These are phyloP conservation scores for Scutellaria minor DNA, from an alignment of 257 asterid species.

Conservation along the genomic window DNA sequence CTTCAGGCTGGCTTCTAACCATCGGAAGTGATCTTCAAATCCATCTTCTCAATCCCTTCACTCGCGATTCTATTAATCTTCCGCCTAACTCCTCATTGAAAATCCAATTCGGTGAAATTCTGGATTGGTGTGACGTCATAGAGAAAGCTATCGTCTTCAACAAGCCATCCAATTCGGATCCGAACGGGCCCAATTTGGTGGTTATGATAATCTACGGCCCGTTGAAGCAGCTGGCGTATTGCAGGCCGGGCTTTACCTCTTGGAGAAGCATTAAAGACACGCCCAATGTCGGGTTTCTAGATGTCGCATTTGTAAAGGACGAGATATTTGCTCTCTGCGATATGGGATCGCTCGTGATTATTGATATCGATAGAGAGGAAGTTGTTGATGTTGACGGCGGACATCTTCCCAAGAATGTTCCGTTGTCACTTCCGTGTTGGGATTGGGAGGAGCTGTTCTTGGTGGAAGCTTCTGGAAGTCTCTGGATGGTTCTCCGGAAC, in stretches of 20 bases:
- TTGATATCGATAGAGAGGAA: slow-evolving; percentile 24
- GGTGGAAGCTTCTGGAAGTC: slow-evolving; percentile 42
- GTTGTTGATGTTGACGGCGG: slow-evolving; percentile 4
- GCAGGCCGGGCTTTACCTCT: slow-evolving; percentile 33
- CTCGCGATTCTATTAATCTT: slow-evolving; percentile 29
- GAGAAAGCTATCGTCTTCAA: slow-evolving; percentile 35
- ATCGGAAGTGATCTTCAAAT: slow-evolving; percentile 31
- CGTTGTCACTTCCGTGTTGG: slow-evolving; percentile 12
- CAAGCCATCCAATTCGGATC: slow-evolving; percentile 18
- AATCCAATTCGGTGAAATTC: slow-evolving; percentile 13
- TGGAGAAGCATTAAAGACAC: slow-evolving; percentile 31
- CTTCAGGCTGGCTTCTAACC: slow-evolving; percentile 41
- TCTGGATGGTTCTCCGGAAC: slow-evolving; percentile 37
- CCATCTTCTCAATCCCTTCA: slow-evolving; percentile 38
- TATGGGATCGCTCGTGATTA: slow-evolving; percentile 28
- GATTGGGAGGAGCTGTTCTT: slow-evolving; percentile 27
- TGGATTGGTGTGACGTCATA: slow-evolving; percentile 33
- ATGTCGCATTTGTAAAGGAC: slow-evolving; percentile 28
- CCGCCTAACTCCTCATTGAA: slow-evolving; percentile 35
- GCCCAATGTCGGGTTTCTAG: slow-evolving; percentile 12
- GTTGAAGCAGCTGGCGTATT: slow-evolving; percentile 33
- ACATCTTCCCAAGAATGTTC: background rate
- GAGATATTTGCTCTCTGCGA: slow-evolving; percentile 35
- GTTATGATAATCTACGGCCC: slow-evolving; percentile 41
- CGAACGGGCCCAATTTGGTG: slow-evolving; percentile 28